These are phyloP conservation scores for Caryopteris hybrid DNA, from an alignment of 305 asterid genomes.

Conservation along the genomic window DNA sequence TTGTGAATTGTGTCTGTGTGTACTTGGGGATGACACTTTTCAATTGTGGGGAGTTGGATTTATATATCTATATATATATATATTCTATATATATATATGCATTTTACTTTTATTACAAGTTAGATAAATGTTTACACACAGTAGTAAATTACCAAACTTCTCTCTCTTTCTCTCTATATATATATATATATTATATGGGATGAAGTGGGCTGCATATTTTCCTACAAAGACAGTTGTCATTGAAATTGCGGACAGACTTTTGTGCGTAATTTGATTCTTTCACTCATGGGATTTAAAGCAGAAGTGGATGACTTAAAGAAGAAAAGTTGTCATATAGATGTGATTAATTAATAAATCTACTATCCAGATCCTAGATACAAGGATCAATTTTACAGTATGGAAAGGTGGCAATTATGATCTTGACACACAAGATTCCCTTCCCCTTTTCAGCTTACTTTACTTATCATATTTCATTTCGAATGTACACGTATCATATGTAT, in stretches of 20 bases:
- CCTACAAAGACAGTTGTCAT: slow-evolving; percentile 48
- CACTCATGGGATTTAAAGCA: slow-evolving; percentile 17
- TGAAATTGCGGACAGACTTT: slow-evolving; percentile 30
- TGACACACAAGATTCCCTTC: background rate
- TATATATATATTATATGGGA: slow-evolving; percentile 12
- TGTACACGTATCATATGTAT: no score
- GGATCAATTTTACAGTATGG: background rate
- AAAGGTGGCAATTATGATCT: background rate
- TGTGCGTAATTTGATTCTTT: slow-evolving; percentile 27
- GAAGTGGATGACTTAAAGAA: slow-evolving; percentile 7
- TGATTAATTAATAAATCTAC: slow-evolving; percentile 6
- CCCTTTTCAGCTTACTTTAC: background rate
- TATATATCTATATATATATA: slow-evolving; percentile 12
- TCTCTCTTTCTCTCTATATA: no score
- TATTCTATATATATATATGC: background rate
- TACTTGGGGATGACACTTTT: slow-evolving; percentile 17
- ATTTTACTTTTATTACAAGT: slow-evolving; percentile 27
- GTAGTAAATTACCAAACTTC: background rate
- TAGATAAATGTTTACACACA: background rate
- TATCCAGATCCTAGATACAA: slow-evolving; percentile 2
- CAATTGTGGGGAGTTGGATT: slow-evolving; percentile 26
- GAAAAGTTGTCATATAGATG: background rate
- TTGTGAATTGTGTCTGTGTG: slow-evolving; percentile 12
- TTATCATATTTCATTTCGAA: background rate
- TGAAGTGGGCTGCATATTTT: slow-evolving; percentile 33